Evolutionary conservation across 306 rosid genomes (phyloP).

Genomic region (Castanea mollissima): DNA sequence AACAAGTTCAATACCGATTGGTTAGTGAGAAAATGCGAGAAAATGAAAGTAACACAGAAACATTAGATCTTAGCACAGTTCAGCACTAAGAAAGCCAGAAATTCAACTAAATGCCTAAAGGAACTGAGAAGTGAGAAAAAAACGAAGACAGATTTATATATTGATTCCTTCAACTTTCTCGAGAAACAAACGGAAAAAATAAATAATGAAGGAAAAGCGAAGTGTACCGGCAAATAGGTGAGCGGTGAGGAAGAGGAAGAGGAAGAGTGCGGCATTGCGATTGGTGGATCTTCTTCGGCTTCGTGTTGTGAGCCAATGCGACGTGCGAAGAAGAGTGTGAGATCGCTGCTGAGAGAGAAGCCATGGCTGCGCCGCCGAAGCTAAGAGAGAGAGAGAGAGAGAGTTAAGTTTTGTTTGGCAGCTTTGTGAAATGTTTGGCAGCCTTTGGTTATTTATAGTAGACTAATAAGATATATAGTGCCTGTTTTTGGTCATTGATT

Average conservation of each 20-base stretch:
- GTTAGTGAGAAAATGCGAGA: background rate
- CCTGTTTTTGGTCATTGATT: too few species aligned
- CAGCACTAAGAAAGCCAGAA: too few species aligned
- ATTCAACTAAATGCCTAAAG: too few species aligned
- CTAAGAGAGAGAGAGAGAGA: background rate
- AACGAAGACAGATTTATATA: background rate
- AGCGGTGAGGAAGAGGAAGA: constrained; percentile 12
- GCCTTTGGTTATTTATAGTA: too few species aligned
- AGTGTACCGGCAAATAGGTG: constrained; percentile 34
- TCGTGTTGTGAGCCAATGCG: background rate
- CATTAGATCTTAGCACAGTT: background rate
- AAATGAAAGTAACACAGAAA: background rate
- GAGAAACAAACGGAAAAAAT: background rate
- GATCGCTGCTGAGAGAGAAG: constrained; percentile 34
- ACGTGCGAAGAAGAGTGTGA: constrained; percentile 28
- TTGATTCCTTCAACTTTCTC: background rate
- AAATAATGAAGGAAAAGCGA: background rate
- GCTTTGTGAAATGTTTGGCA: background rate
- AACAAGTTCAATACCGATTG: background rate
- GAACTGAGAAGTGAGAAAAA: too few species aligned
- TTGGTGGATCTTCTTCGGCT: constrained; percentile 7
- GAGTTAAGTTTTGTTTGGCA: background rate
- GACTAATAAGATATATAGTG: too few species aligned
- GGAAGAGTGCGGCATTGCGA: constrained; percentile 39
- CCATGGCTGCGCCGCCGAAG: constrained; percentile 23